Evolutionary conservation across 495 filamentous ascomycete species (phyloP).

Genomic region (Podospora pseudoanserina): DNA sequence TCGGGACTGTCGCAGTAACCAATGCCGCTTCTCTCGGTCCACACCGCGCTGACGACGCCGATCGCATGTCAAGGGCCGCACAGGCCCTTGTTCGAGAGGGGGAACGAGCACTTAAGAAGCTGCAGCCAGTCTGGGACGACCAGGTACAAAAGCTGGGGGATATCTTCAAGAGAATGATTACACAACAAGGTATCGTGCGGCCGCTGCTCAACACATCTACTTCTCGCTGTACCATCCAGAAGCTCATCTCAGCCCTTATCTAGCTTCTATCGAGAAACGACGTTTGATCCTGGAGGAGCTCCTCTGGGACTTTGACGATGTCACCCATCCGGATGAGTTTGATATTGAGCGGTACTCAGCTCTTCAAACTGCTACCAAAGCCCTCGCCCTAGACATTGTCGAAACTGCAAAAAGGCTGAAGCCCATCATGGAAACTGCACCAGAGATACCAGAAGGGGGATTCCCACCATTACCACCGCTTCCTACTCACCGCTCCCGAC

Average conservation of each 20-base stretch:
- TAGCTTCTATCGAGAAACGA: conserved; percentile 30
- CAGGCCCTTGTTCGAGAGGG: conserved; percentile 34
- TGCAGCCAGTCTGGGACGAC: conserved; percentile 35
- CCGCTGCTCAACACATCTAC: neutral
- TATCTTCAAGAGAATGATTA: conserved; percentile 32
- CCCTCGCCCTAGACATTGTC: conserved; percentile 36
- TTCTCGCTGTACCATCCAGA: neutral
- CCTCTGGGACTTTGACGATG: conserved; percentile 41
- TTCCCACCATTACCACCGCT: conserved; percentile 31
- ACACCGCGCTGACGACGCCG: conserved; percentile 19
- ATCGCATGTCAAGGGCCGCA: conserved; percentile 30
- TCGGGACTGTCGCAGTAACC: conserved; percentile 32
- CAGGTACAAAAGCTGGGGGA: conserved; percentile 35
- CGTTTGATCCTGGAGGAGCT: conserved; percentile 36
- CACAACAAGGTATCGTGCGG: conserved; percentile 30
- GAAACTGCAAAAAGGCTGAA: conserved; percentile 35
- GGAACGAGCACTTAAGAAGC: conserved; percentile 33
- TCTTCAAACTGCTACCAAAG: conserved; percentile 36
- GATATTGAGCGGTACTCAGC: conserved; percentile 29
- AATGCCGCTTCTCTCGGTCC: conserved; percentile 29
- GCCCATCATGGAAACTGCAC: conserved; percentile 15
- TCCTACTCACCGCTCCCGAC: conserved; percentile 12
- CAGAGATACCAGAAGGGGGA: conserved; percentile 12
- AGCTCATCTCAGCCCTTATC: neutral
- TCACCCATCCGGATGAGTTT: conserved; percentile 33